Base-by-base conservation (phyloP, 257 asterid genomes). In the Knoxia roxburghii region DNA sequence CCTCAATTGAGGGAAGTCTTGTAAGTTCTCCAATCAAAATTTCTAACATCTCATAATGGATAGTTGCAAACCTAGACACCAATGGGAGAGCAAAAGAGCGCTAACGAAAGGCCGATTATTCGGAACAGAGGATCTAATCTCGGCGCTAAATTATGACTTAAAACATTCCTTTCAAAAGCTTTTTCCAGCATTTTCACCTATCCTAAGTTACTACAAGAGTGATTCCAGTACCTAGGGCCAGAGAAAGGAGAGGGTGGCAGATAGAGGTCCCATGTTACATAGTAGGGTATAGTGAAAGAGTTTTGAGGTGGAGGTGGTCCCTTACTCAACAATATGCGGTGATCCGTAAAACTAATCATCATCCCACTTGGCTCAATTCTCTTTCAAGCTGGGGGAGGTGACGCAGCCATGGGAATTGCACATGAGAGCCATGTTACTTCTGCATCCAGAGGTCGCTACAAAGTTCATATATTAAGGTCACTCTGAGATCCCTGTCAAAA, bases 381-480 rank as follows among this genome's bases (percentile, higher is more conserved):
- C 49, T 41, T 41, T 71, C 65, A 53, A 32, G 56, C 13, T 50
- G 90, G 69, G 86, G 41, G 83, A 68, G 73, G 80, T 73, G 91
- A 81, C 89, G 46, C 35, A 60, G 66, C 85, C 61, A 80, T 82
- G 77, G 70, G 67, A n/a, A 73, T 50, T 12, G 89, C 95, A 90
- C 95, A 90, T 90, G 97, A 80, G 75, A 68, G 78, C 96, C 96
- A 90, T 85, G 95, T 88, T 86, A 85, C 96, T 80, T 87, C 79
- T 73, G 74, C 73, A 40, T 29, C 55, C 48, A 62, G 30, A 67
- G 57, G 71, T 65, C 65, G 18, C 14, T 13, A 37, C 51, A 50
- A 67, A 21, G 45, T 65, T 69, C 54, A 56, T 33, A 18, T 61
- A 52, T 50, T 4, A 18, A 35, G 39, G 18, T 45, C 64, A 14